Percentiles rank a stretch among this genome's conserved stretches.
These are phyloP conservation scores for Diaporthe citri DNA, from an alignment of 2,329 filamentous ascomycete genomes.

Conservation along the genomic window DNA sequence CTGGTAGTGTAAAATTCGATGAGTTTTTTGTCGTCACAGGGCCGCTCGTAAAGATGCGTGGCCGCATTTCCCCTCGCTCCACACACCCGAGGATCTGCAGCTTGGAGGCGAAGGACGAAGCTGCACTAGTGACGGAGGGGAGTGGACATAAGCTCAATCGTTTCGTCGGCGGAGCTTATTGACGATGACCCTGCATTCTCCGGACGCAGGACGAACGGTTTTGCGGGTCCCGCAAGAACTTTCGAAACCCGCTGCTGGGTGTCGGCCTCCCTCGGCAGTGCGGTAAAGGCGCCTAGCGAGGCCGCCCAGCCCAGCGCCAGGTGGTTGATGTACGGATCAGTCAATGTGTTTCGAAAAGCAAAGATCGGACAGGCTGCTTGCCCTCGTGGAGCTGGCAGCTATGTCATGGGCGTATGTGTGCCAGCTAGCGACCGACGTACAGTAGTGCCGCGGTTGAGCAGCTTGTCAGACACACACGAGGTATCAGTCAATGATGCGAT, in stretches of 20 bases:
- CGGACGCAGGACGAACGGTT: constrained; percentile 36
- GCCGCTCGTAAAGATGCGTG: constrained; percentile 20
- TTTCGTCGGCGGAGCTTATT: constrained; percentile 38
- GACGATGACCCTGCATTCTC: constrained; percentile 37
- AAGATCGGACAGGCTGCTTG: background rate
- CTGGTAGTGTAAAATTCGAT: constrained; percentile 6
- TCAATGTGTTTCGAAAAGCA: background rate
- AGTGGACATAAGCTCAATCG: constrained; percentile 38
- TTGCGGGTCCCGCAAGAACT: constrained; percentile 34
- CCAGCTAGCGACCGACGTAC: background rate
- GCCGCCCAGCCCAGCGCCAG: constrained; percentile 17
- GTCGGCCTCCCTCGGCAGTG: constrained; percentile 36
- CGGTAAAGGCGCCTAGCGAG: constrained; percentile 40
- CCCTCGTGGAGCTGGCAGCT: background rate
- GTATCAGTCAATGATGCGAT: constrained; percentile 29
- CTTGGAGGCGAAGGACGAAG: constrained; percentile 24
- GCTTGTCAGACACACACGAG: constrained; percentile 19
- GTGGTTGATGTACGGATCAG: constrained; percentile 1
- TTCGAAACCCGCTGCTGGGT: constrained; percentile 31
- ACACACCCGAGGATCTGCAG: constrained; percentile 23
- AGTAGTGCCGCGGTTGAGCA: constrained; percentile 18
- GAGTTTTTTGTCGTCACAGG: constrained; percentile 17
- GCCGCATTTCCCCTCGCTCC: constrained; percentile 27
- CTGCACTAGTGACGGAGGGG: constrained; percentile 31
- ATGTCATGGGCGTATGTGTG: background rate